Base-by-base conservation (phyloP, 257 asterid species). In the Orobanche coerulescens region DNA sequence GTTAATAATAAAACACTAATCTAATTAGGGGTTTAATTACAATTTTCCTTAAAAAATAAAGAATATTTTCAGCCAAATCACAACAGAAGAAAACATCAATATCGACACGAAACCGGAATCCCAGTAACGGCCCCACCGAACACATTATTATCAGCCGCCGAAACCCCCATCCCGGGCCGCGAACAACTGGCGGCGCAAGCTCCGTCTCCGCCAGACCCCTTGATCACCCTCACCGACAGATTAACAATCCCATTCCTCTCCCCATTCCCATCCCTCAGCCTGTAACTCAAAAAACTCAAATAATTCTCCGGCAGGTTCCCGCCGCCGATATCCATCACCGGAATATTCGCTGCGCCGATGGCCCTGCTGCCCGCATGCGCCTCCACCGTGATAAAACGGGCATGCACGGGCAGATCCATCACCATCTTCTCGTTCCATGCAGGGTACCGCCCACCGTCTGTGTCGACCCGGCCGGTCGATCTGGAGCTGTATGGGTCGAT, bases 221-320 rank as follows among this genome's bases (percentile, higher is more conserved):
- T 30, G 28, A 47, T 10, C 7, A 83, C 87, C 71, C 58, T 71
- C 19, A 87, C 83, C 2, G 95, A 81, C 42, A 90, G 64, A 77
- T 90, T 85, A 2, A 90, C 69, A 39, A 90, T 87, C 72, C 97
- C 97, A 58, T 82, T 87, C 72, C 65, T 83, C 40, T 61, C 75
- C 1, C 96, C 94, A n/a, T 42, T 39, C 0, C 13, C 40, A 36
- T 74, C 84, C 79, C 83, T 73, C 73, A 90, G 61, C 78, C 96
- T 78, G 12, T 90, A 90, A 61, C 96, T 87, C 86, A 90, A 60
- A 52, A 90, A 81, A 14, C 82, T 87, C 86, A 87, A 19, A 44
- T 83, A 71, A 37, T 78, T 79, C 2, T 77, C 84, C 5, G 95
- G 96, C 43, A 83, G 65, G 39, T 49, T 12, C 6, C 86, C 91